Evolutionary conservation across 306 rosid genomes (phyloP).

Genomic region (Aeschynomene evenia): DNA sequence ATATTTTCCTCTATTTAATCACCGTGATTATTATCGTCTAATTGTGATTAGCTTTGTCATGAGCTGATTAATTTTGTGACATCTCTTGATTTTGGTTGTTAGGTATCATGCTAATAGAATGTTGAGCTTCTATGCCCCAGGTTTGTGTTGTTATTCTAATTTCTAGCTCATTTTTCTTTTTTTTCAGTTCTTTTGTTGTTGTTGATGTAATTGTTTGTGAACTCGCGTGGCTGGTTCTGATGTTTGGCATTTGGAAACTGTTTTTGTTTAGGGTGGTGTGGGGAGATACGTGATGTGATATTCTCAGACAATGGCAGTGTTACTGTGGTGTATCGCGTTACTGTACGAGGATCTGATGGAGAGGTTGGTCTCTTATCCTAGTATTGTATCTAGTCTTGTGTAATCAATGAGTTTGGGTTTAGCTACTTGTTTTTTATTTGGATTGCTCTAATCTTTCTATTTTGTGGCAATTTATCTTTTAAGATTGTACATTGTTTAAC

Average conservation of each 20-base stretch:
- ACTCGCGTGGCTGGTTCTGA: neutral
- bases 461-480: neutral
- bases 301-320: slow-evolving; percentile 89
- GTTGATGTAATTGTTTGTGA: neutral
- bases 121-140: slow-evolving; percentile 99
- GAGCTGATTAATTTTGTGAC: neutral
- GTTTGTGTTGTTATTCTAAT: slow-evolving; percentile 38
- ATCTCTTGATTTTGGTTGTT: neutral
- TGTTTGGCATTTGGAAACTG: neutral
- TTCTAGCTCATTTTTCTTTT: slow-evolving; percentile 5
- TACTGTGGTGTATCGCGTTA: slow-evolving; percentile 91
- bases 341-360: slow-evolving; percentile 95
- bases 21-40: neutral
- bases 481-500: neutral
- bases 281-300: slow-evolving; percentile 95
- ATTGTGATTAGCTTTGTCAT: neutral
- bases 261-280: slow-evolving; percentile 81
- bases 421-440: neutral
- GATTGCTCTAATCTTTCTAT: neutral
- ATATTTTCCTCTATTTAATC: neutral
- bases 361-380: slow-evolving; percentile 55
- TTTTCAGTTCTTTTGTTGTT: neutral
- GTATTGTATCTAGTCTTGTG: neutral
- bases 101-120: slow-evolving; percentile 98
- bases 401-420: neutral